Percentiles rank a stretch among this genome's conserved stretches.
Evolutionary conservation across 768 basidiomycete genomes (phyloP).

Genomic region (Fomitopsis pulvina): DNA sequence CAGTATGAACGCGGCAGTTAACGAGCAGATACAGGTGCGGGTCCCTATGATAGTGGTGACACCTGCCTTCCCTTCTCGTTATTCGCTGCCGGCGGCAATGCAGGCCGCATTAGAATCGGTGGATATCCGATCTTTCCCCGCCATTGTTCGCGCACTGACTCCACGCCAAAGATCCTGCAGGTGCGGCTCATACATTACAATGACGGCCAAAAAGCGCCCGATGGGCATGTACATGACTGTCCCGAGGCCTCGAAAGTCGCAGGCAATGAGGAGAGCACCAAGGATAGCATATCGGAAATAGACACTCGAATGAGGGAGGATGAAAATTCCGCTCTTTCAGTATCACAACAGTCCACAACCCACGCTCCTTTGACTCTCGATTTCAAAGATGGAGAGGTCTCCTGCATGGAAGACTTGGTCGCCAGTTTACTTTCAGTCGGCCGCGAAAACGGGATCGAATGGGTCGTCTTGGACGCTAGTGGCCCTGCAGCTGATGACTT

Average conservation of each 20-base stretch:
- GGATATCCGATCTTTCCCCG: not conserved
- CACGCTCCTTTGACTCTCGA: slow-evolving; percentile 1
- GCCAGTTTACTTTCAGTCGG: not conserved
- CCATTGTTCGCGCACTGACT: not conserved
- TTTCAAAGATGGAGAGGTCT: not conserved
- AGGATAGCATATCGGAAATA: not conserved
- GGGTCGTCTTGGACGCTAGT: not conserved
- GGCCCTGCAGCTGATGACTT: not conserved
- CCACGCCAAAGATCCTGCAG: not conserved
- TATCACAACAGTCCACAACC: not conserved
- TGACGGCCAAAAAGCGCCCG: not conserved
- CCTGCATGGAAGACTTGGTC: not conserved
- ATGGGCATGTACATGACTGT: not conserved
- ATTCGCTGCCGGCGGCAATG: slow-evolving; percentile 8
- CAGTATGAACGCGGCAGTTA: not conserved
- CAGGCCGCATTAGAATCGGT: slow-evolving; percentile 2
- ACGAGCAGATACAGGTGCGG: not conserved
- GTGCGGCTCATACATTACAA: not conserved
- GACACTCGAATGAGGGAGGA: not conserved
- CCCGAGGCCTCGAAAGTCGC: not conserved
- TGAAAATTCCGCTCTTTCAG: not conserved
- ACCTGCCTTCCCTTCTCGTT: slow-evolving; percentile 10
- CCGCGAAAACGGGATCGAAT: not conserved
- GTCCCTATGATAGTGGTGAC: slow-evolving; percentile 11
- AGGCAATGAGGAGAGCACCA: not conserved